Evolutionary conservation across 2,329 filamentous ascomycete species (phyloP).

Genomic region (Rhinocladiella mackenziei): DNA sequence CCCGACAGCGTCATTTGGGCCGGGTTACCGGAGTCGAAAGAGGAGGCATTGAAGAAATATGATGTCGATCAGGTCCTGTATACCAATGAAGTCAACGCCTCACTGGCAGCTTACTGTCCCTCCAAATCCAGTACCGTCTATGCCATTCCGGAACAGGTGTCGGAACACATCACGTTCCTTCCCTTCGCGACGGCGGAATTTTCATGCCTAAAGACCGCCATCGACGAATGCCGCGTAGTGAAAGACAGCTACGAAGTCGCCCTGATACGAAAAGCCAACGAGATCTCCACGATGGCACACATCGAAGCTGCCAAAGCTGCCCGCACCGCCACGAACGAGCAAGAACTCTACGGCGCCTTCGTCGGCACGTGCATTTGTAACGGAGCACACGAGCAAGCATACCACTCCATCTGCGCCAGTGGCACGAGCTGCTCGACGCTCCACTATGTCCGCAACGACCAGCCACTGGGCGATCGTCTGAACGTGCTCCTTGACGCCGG

Average conservation of each 20-base stretch:
- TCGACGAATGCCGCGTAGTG: conserved; percentile 74
- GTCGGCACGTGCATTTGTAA: conserved; percentile 65
- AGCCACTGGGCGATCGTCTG: conserved; percentile 64
- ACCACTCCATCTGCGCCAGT: conserved; percentile 81
- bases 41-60: conserved; percentile 72
- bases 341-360: conserved; percentile 77
- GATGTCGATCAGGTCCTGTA: conserved; percentile 75
- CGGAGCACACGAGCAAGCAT: conserved; percentile 74
- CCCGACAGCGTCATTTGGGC: conserved; percentile 92
- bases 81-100: conserved; percentile 70
- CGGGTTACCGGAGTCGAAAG: conserved; percentile 71
- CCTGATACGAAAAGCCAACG: conserved; percentile 75
- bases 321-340: conserved; percentile 65
- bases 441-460: conserved; percentile 80
- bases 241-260: conserved; percentile 85
- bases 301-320: conserved; percentile 65
- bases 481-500: conserved; percentile 83
- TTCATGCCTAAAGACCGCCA: conserved; percentile 60
- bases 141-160: conserved; percentile 74
- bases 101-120: conserved; percentile 52
- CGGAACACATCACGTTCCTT: conserved; percentile 66
- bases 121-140: conserved; percentile 56
- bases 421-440: conserved; percentile 79
- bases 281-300: conserved; percentile 74
- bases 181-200: conserved; percentile 64